Evolutionary conservation across 192 early-diverging fungal genomes (phyloP).

Genomic region (Backusella morwellensis): DNA sequence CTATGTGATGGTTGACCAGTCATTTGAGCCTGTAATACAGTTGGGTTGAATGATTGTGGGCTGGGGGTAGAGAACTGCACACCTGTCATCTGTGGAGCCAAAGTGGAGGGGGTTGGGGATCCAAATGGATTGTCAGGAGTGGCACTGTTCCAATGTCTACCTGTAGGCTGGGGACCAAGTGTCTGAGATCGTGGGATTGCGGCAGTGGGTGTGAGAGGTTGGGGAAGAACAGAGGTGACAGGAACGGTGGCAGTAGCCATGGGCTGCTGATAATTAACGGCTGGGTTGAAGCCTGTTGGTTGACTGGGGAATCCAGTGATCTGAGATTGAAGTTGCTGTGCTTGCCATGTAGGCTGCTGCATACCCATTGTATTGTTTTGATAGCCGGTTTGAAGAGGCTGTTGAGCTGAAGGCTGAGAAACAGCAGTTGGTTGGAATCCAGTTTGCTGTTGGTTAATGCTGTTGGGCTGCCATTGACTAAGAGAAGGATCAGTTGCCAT

Average conservation of each 20-base stretch:
- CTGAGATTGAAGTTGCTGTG: slow-evolving; percentile 31
- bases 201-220: slow-evolving; percentile 26
- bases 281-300: not conserved
- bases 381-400: slow-evolving; percentile 3
- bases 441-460: not conserved
- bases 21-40: slow-evolving; percentile 9
- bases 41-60: slow-evolving; percentile 14
- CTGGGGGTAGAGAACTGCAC: slow-evolving; percentile 34
- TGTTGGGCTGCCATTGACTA: not conserved
- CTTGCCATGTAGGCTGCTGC: slow-evolving; percentile 21
- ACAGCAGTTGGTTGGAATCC: not conserved
- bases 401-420: slow-evolving; percentile 1
- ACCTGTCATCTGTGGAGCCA: slow-evolving; percentile 28
- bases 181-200: slow-evolving; percentile 21
- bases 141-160: slow-evolving; percentile 40
- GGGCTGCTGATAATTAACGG: not conserved
- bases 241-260: slow-evolving; percentile 18
- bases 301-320: slow-evolving; percentile 22
- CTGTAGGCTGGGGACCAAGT: slow-evolving; percentile 38
- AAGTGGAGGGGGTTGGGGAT: slow-evolving; percentile 16
- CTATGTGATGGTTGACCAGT: not conserved
- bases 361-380: not conserved
- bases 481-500: not conserved
- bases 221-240: slow-evolving; percentile 13
- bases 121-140: slow-evolving; percentile 40